Percentiles rank a stretch among this genome's conserved stretches.
Evolutionary conservation across 2,329 filamentous ascomycete species (phyloP).

Genomic region (Xylaria multiplex): DNA sequence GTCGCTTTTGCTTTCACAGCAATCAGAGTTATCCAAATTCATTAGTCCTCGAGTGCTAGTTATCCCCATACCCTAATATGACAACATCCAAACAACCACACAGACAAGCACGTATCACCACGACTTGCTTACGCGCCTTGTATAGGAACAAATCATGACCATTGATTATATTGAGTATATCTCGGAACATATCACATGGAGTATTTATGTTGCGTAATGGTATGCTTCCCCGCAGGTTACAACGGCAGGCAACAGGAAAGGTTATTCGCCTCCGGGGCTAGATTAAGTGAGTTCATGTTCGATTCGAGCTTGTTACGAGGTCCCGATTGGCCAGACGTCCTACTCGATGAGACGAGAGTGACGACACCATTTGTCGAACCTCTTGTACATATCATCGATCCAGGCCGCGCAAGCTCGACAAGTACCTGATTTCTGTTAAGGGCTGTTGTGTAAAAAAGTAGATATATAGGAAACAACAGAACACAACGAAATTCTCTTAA

Average conservation of each 20-base stretch:
- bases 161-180: neutral
- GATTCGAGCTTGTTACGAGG: conserved; percentile 9
- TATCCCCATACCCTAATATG: neutral
- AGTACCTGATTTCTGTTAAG: conserved; percentile 2
- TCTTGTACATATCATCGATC: conserved; percentile 20
- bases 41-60: neutral
- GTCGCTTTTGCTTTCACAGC: neutral
- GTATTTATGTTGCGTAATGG: conserved; percentile 32
- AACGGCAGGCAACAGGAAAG: conserved; percentile 10
- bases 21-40: neutral
- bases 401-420: neutral
- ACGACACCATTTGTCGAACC: conserved; percentile 44
- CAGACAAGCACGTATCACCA: neutral
- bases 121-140: neutral
- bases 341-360: conserved; percentile 38
- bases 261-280: conserved; percentile 28
- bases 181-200: neutral
- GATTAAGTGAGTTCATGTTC: conserved; percentile 25
- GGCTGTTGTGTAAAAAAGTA: neutral
- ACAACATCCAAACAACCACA: too few relatives aligned
- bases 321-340: conserved; percentile 37
- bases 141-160: neutral
- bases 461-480: neutral
- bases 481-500: neutral
- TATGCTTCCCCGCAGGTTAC: conserved; percentile 29